Evolutionary conservation across 176 grass and related monocot genomes (phyloP).

Genomic region (Neostapfia colusana): DNA sequence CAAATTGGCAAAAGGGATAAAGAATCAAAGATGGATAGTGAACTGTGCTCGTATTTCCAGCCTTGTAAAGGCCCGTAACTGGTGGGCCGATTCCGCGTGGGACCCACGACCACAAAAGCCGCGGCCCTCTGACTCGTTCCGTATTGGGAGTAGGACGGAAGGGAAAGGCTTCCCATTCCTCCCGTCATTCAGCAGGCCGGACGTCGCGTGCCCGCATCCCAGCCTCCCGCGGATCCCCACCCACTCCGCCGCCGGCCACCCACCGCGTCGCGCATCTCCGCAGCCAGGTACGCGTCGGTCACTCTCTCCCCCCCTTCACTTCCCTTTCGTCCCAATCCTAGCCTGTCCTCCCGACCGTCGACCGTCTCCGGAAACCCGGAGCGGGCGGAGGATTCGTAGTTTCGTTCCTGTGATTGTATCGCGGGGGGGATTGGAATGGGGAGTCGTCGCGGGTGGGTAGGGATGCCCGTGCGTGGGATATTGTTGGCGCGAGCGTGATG

Average conservation of each 20-base stretch:
- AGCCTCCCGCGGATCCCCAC: conserved; percentile 37
- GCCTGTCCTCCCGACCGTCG: neutral
- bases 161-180: too few species aligned
- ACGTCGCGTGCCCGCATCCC: neutral
- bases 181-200: conserved; percentile 30
- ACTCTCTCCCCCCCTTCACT: neutral
- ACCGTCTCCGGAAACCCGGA: neutral
- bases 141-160: too few species aligned
- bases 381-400: neutral
- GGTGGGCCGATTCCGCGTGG: neutral
- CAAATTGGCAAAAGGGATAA: neutral
- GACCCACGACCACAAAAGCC: neutral
- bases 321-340: neutral
- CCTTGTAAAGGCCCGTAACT: neutral
- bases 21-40: neutral
- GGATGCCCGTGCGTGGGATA: neutral
- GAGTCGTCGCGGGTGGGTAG: neutral
- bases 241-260: conserved; percentile 35
- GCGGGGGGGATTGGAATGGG: neutral
- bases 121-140: neutral
- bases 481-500: neutral
- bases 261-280: conserved; percentile 20
- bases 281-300: conserved; percentile 25
- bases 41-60: neutral
- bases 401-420: neutral